Base-by-base conservation (phyloP, 1,284 basidiomycete species). In the Ceratobasidium sp. region DNA sequence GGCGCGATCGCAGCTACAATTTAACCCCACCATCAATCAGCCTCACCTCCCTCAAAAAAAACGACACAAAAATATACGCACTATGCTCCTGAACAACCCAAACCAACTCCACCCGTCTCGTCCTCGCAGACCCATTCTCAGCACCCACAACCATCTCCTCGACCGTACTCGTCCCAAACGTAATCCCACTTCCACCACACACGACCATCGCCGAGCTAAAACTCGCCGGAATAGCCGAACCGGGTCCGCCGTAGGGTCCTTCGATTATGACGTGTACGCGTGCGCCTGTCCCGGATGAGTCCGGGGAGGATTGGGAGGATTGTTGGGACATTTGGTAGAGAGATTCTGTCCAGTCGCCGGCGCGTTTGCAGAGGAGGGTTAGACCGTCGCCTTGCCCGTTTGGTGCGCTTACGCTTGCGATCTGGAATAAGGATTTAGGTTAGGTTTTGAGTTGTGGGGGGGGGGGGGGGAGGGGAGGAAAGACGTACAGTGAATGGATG, bases 1-100 rank as follows among this genome's bases (percentile, higher is more conserved):
- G 90, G 88, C 5, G 85, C 82, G 66, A 93, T 84, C 1, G 88
- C 86, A n/a, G 58, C 81, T 87, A 80, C 86, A 75, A 44, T 63
- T 18, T 60, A 69, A 46, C 44, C 68, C 46, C n/a, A n/a, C n/a
- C n/a, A n/a, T n/a, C n/a, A 13, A 46, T 66, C 44, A 23, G 49
- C 33, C n/a, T 60, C 3, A 69, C 28, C 28, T 12, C 20, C 10
- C 3, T 26, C n/a, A 46, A 68, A 6, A 15, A 39, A 2, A 33
- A 33, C 10, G 44, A 40, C n/a, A n/a, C n/a, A n/a, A 40, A 26
- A 13, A 20, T 2, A 4, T n/a, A 77, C 80, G 26, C 56, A 81
- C 79, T 56, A 6, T 80, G 79, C 56, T 81, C 80, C 28, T 77
- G 68, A 0, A 81, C 80, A 61, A 80, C 73, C 80, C 80, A 81